Evolutionary conservation across 139 green algal genomes (phyloP).

Genomic region (Chlorella vulgaris): DNA sequence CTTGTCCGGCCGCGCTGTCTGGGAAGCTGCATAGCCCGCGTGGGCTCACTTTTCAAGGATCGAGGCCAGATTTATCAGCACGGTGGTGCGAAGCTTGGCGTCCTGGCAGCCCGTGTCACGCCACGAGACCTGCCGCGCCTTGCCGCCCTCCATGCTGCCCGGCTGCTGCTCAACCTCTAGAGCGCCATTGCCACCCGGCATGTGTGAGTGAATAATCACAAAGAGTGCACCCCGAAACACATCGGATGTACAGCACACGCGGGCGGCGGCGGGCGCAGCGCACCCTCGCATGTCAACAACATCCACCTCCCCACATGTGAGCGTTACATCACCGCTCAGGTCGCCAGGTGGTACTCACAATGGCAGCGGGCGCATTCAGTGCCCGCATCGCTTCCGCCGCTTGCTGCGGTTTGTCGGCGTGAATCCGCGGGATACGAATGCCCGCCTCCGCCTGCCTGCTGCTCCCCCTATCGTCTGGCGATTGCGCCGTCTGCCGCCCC

Average conservation of each 20-base stretch:
- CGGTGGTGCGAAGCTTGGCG: neutral
- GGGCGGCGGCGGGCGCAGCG: too few species aligned
- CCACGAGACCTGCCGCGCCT: neutral
- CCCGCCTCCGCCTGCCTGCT: neutral
- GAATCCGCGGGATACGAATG: neutral
- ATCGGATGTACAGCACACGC: too few species aligned
- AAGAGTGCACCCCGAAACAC: too few species aligned
- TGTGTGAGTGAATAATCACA: too few species aligned
- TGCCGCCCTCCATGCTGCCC: neutral
- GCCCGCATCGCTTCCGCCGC: neutral
- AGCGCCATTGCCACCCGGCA: neutral
- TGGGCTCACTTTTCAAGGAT: constrained; percentile 32
- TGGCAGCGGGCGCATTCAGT: neutral
- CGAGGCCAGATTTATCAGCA: constrained; percentile 3
- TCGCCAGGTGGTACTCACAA: constrained; percentile 14
- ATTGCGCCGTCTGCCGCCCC: neutral
- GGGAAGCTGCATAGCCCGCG: too few species aligned
- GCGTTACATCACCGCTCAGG: too few species aligned
- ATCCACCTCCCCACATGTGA: too few species aligned
- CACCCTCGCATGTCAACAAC: too few species aligned
- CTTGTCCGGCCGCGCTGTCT: too few species aligned
- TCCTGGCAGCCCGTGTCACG: neutral
- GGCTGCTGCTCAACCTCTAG: neutral
- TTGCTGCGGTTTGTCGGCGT: neutral
- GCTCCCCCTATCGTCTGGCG: neutral